Percentiles rank a stretch among this genome's conserved stretches.
phyloP scores from a whole-genome alignment of 345 rosid genomes.

The Cardiospermum halicacabum region DNA sequence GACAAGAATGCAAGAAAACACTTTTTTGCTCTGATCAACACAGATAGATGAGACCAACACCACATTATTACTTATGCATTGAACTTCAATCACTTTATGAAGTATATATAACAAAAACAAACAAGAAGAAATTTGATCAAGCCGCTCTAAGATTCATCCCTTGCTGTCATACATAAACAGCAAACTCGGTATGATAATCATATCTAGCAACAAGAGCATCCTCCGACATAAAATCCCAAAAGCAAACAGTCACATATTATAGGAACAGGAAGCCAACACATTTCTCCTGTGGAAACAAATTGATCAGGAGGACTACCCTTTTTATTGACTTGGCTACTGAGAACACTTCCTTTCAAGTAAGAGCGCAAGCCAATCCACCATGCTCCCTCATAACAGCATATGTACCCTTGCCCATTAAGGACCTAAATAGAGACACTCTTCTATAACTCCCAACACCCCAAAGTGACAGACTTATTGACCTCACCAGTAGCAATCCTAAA shows the following conservation, averaged over 20 bases:
- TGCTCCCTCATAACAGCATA: slow-evolving; percentile 77
- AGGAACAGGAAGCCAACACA: slow-evolving; percentile 73
- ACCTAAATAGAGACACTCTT: slow-evolving; percentile 57
- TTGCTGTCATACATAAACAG: slow-evolving; percentile 85
- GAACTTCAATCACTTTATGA: neutral
- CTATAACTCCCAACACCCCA: slow-evolving; percentile 87
- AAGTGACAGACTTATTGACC: slow-evolving; percentile 66
- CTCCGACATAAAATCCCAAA: slow-evolving; percentile 88
- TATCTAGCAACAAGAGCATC: slow-evolving; percentile 78
- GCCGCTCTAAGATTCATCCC: slow-evolving; percentile 83
- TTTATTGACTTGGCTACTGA: too few species aligned
- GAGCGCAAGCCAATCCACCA: too few species aligned
- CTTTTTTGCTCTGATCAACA: too few species aligned
- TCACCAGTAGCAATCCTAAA: slow-evolving; percentile 71
- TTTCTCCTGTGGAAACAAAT: slow-evolving; percentile 80
- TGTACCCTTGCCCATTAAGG: slow-evolving; percentile 80
- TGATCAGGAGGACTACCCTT: too few species aligned
- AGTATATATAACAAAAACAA: neutral
- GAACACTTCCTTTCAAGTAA: too few species aligned
- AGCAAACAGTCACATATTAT: slow-evolving; percentile 82
- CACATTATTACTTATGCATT: neutral
- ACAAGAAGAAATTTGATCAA: slow-evolving; percentile 19
- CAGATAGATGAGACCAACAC: too few species aligned
- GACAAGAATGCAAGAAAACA: too few species aligned
- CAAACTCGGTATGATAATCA: slow-evolving; percentile 88